Evolutionary conservation across 106 monocot species (phyloP).

Genomic region (Iris macrosiphon): DNA sequence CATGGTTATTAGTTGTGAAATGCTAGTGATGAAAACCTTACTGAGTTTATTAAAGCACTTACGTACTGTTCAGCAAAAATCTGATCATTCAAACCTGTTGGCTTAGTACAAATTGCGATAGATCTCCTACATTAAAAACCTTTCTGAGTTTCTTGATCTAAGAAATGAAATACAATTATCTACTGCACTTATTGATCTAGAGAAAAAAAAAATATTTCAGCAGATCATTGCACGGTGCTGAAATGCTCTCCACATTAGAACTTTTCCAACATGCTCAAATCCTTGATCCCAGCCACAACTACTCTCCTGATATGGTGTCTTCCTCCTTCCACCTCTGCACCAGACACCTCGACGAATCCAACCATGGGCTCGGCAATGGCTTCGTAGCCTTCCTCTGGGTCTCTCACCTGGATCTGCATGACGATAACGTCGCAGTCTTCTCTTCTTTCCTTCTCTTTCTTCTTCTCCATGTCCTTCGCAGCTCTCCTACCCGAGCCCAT

Average conservation of each 20-base stretch:
- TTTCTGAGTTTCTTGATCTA: too few relatives aligned
- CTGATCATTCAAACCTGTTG: too few relatives aligned
- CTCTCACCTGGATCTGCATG: slow-evolving; percentile 31
- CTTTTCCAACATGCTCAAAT: slow-evolving; percentile 6
- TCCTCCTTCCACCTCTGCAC: slow-evolving; percentile 6
- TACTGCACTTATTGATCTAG: too few relatives aligned
- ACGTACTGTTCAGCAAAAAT: too few relatives aligned
- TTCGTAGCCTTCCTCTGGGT: slow-evolving; percentile 21
- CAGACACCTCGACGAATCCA: slow-evolving; percentile 26
- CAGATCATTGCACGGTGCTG: too few relatives aligned
- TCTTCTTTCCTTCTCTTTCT: neutral
- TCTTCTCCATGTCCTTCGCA: neutral
- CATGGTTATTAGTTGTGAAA: too few relatives aligned
- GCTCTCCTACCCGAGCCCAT: slow-evolving; percentile 2
- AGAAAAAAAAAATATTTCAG: too few relatives aligned
- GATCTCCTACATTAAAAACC: too few relatives aligned
- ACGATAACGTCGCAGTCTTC: slow-evolving; percentile 13
- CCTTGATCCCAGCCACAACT: slow-evolving; percentile 26
- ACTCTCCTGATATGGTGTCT: slow-evolving; percentile 14
- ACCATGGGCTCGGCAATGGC: slow-evolving; percentile 38
- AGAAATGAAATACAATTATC: too few relatives aligned
- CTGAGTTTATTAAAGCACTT: too few relatives aligned
- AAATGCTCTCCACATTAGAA: slow-evolving; percentile 28
- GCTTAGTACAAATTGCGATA: too few relatives aligned
- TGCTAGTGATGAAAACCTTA: too few relatives aligned